Evolutionary conservation across 2,329 filamentous ascomycete species (phyloP).

Genomic region (Cladosporium sp.): DNA sequence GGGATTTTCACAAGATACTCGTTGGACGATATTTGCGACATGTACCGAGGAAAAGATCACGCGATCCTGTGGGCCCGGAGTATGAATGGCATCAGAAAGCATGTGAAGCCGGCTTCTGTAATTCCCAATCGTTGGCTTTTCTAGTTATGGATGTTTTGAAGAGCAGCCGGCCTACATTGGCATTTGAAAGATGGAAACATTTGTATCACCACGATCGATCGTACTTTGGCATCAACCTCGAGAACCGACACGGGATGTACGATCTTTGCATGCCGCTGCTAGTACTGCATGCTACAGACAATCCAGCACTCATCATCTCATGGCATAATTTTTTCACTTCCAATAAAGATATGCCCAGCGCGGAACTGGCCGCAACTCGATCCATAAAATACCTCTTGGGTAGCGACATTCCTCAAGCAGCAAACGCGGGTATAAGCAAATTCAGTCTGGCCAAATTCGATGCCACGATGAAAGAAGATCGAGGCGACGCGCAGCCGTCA

Average conservation of each 20-base stretch:
- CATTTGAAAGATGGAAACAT: constrained; percentile 23
- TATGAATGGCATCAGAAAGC: constrained; percentile 28
- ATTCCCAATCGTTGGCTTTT: constrained; percentile 22
- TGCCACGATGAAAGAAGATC: background rate
- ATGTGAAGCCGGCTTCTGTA: constrained; percentile 35
- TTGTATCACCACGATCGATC: constrained; percentile 33
- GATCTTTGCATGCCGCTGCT: constrained; percentile 36
- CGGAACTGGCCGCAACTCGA: constrained; percentile 12
- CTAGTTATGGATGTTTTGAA: constrained; percentile 20
- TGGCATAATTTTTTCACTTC: constrained; percentile 39
- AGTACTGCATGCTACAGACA: constrained; percentile 21
- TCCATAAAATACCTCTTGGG: background rate
- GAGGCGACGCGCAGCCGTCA: background rate
- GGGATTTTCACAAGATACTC: constrained; percentile 41
- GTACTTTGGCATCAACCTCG: background rate
- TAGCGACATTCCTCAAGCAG: background rate
- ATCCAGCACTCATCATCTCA: constrained; percentile 17
- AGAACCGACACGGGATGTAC: constrained; percentile 36
- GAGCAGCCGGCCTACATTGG: constrained; percentile 4
- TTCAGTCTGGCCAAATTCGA: background rate
- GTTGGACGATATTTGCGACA: constrained; percentile 38
- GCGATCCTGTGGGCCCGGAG: background rate
- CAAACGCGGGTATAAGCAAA: too few species aligned
- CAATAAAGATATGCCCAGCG: constrained; percentile 36
- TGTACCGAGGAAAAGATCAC: constrained; percentile 15